Evolutionary conservation across 257 asterid species (phyloP), one percentile per base, ranked within the genome.

Genomic region (Rhazya stricta): DNA sequence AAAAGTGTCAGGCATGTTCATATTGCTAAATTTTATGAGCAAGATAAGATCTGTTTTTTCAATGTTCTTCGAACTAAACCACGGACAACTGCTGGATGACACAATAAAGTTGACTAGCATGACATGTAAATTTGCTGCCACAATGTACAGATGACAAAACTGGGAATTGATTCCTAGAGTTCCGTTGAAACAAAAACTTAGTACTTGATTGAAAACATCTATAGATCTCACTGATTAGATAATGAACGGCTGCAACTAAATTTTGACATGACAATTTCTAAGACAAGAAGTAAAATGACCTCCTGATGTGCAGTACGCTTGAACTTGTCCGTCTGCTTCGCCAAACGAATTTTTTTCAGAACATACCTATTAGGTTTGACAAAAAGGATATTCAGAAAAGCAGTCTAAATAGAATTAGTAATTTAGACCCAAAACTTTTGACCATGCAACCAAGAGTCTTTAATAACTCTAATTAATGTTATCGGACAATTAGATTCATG

Each of bases 301-400:
- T 91, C 99, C 81, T 85, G 98, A 81, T 87, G 89, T 32, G 90
- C 91, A 11, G 88, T 89, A 2, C 84, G 85, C 81, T 88, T 91
- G 91, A 86, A 87, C 86, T 88, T 94, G 80, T 94, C 97, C 0
- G 89, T 74, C 82, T 91, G 96, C 84, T 94, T 88, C 25, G 90
- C 85, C 77, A 90, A 81, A 69, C 87, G 90, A 54, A 92, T 88
- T 85, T 94, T 94, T 91, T 94, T 94, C 67, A 94, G 75, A 72
- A 92, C 96, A 48, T 90, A 94, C 84, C 97, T 94, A 79, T 27
- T 63, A 42, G 21, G 74, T 75, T 78, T 27, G n/a, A 76, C 29
- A 69, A 53, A 72, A 69, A 15, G 30, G 23, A 75, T 67, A 39
- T 72, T 8, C 18, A 69, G 80, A 79, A 48, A 30, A 1, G 42